Conservation (phyloP, 116 monocot genomes). For the Thalassia testudinum region DNA sequence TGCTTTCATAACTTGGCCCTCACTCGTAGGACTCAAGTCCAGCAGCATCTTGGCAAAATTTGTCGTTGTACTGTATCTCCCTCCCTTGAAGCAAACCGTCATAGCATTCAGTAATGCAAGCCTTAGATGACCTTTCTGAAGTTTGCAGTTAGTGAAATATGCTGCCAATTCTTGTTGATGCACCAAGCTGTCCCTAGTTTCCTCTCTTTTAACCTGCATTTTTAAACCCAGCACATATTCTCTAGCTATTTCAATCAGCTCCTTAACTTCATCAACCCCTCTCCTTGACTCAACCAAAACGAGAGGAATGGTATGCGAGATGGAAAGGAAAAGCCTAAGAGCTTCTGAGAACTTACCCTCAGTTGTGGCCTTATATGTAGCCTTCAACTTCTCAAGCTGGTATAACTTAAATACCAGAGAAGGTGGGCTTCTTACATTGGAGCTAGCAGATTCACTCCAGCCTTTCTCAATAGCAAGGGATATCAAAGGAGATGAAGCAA, state of each 20-base stretch:
- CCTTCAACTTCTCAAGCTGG: constrained; percentile 73
- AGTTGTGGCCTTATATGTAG: constrained; percentile 54
- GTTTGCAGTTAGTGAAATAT: constrained; percentile 84
- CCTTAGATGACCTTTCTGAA: constrained; percentile 60
- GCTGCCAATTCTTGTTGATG: constrained; percentile 80
- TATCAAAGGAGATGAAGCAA: constrained; percentile 25
- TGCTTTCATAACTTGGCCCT: constrained; percentile 48
- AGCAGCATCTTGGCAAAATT: constrained; percentile 81
- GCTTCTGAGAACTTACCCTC: constrained; percentile 79
- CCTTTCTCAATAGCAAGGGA: constrained; percentile 74
- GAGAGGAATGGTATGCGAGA: constrained; percentile 68
- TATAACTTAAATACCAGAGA: constrained; percentile 71
- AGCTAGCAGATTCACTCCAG: constrained; percentile 62
- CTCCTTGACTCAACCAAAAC: constrained; percentile 81
- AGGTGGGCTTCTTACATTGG: constrained; percentile 62
- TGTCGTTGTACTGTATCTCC: constrained; percentile 48
- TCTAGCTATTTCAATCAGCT: constrained; percentile 51
- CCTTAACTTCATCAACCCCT: constrained; percentile 96
- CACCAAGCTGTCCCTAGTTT: constrained; percentile 35
- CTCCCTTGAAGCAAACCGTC: constrained; percentile 58
- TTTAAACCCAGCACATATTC: constrained; percentile 83
- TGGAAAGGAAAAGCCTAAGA: constrained; percentile 48
- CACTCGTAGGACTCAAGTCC: constrained; percentile 44
- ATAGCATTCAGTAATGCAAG: constrained; percentile 67
- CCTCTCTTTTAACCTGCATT: constrained; percentile 70